These are phyloP conservation scores for Fusarium caatingaense DNA, from an alignment of 2,329 filamentous ascomycete species.

Conservation along the genomic window DNA sequence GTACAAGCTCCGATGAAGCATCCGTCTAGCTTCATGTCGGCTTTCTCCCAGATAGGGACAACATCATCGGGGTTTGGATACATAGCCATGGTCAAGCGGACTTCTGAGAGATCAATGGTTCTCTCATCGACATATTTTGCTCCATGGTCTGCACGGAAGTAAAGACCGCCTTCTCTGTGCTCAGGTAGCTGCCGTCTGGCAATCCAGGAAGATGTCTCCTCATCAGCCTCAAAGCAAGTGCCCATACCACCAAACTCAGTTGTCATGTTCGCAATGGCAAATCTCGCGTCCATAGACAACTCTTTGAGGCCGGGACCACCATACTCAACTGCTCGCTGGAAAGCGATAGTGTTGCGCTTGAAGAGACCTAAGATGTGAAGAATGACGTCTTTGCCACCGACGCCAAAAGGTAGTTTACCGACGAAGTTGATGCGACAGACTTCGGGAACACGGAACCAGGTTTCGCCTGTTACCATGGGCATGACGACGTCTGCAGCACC, in stretches of 20 bases:
- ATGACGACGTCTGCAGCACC: slow-evolving; percentile 59
- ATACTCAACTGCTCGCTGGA: slow-evolving; percentile 59
- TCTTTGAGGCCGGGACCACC: slow-evolving; percentile 54
- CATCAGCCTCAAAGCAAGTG: slow-evolving; percentile 54
- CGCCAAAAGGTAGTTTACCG: slow-evolving; percentile 50
- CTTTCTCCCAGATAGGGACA: slow-evolving; percentile 3
- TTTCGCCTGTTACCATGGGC: slow-evolving; percentile 58
- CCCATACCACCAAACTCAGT: slow-evolving; percentile 57
- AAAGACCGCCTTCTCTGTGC: slow-evolving; percentile 44
- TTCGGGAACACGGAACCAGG: slow-evolving; percentile 60
- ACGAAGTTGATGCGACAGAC: slow-evolving; percentile 56
- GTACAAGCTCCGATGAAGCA: background rate
- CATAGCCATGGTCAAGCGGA: slow-evolving; percentile 52
- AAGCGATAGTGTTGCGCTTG: slow-evolving; percentile 59
- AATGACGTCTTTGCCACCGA: slow-evolving; percentile 60
- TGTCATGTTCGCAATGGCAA: slow-evolving; percentile 61
- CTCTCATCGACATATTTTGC: slow-evolving; percentile 51
- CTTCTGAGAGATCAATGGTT: slow-evolving; percentile 53
- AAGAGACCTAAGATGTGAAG: slow-evolving; percentile 56
- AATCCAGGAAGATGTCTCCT: slow-evolving; percentile 51
- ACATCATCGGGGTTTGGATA: slow-evolving; percentile 58
- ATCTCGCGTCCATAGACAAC: slow-evolving; percentile 56
- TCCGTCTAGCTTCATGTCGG: background rate
- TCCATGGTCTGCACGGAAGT: slow-evolving; percentile 53
- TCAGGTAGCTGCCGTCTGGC: slow-evolving; percentile 41